Evolutionary conservation across 768 basidiomycete genomes (phyloP), one percentile per base, ranked within the genome.

Genomic region (Lactarius hengduanensis): DNA sequence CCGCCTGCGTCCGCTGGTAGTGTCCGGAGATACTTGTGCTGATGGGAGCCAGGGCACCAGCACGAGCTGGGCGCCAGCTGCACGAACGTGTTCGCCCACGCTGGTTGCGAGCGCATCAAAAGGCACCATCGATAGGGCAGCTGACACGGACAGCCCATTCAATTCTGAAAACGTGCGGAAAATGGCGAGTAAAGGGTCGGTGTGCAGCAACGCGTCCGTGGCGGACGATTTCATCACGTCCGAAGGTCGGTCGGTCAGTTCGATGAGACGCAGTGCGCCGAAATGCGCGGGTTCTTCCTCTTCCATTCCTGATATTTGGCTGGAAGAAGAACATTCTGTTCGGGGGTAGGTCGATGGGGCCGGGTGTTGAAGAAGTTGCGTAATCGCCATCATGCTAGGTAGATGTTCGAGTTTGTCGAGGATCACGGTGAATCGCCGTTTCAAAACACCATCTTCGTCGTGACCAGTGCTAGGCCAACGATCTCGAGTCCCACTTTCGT

Each of bases 341-440:
- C 59, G 59, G 30, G 50, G 22, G 30, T 66, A 60, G 5, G 61
- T 47, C 0, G 63, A 38, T 1, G 63, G 40, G 8, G 74, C 71
- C 30, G 63, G 40, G 36, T 80, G 76, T 28, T 88, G 87, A 47
- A 98, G 79, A 63, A 98, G 85, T 72, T 96, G 91, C 0, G 91
- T 86, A 62, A 99, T 79, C 0, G 92, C 85, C 94, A 99, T 96
- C 77, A 92, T 87, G 10, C 90, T 85, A 0, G 95, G 89, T 0
- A 98, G 75, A 74, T 95, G 92, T 71, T 97, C 96, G 57, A 96
- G 79, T 74, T 88, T 92, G 75, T 96, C 94, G 20, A 98, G 83
- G 20, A 98, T 87, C 66, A 98, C 85, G 0, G 90, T 89, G 77
- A 96, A 92, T 10, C 86, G 82, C 2, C 80, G 81, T 59, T 83